Conservation (phyloP, 768 basidiomycete genomes). For the Auriscalpium orientale region DNA sequence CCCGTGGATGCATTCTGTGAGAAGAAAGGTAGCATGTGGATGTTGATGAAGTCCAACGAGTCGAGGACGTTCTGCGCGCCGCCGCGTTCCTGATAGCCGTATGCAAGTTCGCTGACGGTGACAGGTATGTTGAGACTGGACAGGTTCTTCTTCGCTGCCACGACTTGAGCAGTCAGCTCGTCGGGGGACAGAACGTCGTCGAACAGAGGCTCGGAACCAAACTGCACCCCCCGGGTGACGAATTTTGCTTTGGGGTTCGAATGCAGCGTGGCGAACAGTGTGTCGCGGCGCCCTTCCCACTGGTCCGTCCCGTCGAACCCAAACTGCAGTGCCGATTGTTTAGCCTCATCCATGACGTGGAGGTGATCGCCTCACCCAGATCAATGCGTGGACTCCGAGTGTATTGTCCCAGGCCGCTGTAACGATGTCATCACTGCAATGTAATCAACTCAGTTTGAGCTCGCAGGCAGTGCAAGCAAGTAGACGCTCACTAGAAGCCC, state of each 20-base stretch:
- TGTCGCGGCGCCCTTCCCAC: constrained; percentile 20
- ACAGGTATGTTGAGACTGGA: constrained; percentile 53
- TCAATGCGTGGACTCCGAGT: constrained; percentile 66
- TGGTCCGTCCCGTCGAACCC: constrained; percentile 20
- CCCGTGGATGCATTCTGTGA: constrained; percentile 47
- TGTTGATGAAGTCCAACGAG: constrained; percentile 57
- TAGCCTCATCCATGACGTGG: not conserved
- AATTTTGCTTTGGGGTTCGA: constrained; percentile 39
- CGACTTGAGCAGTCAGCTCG: constrained; percentile 45
- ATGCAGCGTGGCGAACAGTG: constrained; percentile 20
- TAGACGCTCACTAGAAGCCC: constrained; percentile 30
- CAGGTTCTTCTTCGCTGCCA: constrained; percentile 39
- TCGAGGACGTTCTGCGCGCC: constrained; percentile 49
- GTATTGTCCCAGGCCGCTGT: constrained; percentile 61
- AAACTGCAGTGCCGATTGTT: constrained; percentile 13
- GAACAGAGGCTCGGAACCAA: constrained; percentile 64
- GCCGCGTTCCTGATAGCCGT: constrained; percentile 39
- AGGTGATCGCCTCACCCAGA: constrained; percentile 45
- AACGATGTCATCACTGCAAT: constrained; percentile 47
- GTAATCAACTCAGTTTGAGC: constrained; percentile 16
- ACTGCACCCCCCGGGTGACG: constrained; percentile 60
- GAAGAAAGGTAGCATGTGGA: constrained; percentile 70
- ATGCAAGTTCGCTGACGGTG: constrained; percentile 40
- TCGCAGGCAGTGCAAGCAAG: constrained; percentile 19
- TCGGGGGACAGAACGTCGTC: constrained; percentile 46